phyloP scores from a whole-genome alignment of 495 filamentous ascomycete species.

The Tuber magnatum region DNA sequence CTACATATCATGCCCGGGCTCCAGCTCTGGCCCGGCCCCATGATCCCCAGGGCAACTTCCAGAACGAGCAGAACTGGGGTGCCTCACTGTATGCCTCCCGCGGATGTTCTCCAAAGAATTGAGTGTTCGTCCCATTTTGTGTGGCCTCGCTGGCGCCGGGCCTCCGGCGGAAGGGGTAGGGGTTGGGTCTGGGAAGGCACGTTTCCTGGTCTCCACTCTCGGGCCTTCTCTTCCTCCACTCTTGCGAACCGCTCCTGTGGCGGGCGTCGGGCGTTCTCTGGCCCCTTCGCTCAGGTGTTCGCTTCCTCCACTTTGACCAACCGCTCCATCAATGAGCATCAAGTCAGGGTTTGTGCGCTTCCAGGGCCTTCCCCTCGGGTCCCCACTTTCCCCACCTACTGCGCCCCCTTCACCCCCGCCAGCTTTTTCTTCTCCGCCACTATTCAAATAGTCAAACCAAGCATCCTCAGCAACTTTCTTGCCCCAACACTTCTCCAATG shows the following conservation, averaged over 20 bases:
- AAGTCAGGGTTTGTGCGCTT: background rate
- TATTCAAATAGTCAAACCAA: background rate
- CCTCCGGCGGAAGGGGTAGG: background rate
- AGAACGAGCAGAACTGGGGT: background rate
- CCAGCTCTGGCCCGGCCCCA: background rate
- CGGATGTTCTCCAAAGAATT: background rate
- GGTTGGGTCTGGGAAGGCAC: background rate
- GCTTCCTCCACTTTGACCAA: background rate
- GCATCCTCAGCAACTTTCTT: background rate
- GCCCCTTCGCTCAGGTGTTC: background rate
- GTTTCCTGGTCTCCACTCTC: background rate
- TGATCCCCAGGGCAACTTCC: background rate
- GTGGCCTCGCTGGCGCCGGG: background rate
- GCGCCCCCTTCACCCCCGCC: background rate
- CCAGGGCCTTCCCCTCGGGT: background rate
- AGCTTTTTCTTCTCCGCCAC: background rate
- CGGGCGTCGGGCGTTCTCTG: background rate
- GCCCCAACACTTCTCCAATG: background rate
- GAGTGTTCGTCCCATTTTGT: background rate
- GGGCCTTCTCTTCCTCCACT: background rate
- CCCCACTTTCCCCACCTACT: background rate
- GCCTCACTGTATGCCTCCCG: background rate
- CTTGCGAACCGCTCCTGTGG: background rate
- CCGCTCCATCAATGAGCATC: background rate
- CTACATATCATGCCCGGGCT: background rate